Conservation (phyloP, 306 rosid species). For the Cicer chorassanicum region DNA sequence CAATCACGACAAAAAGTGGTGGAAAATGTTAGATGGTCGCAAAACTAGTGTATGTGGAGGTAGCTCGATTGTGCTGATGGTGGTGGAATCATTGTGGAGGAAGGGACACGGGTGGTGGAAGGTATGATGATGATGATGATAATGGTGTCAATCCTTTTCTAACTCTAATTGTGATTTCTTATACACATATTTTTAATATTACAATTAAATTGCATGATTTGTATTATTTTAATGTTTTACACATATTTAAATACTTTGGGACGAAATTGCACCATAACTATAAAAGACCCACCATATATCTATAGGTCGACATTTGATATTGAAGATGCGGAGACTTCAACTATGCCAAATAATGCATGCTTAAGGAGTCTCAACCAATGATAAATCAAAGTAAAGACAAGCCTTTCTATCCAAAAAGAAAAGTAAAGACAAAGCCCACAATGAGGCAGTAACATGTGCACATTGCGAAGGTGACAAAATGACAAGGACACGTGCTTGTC, state of each 20-base stretch:
- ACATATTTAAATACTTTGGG: background rate
- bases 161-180: too few species aligned
- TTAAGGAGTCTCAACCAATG: conserved; percentile 54
- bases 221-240: background rate
- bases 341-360: conserved; percentile 46
- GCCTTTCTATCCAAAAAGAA: background rate
- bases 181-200: too few species aligned
- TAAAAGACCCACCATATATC: background rate
- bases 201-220: background rate
- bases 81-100: too few species aligned
- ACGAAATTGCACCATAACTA: background rate
- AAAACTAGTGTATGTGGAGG: too few species aligned
- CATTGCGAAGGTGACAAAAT: conserved; percentile 47
- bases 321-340: conserved; percentile 50
- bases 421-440: conserved; percentile 53
- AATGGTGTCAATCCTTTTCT: too few species aligned
- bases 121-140: too few species aligned
- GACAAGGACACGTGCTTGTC: conserved; percentile 57
- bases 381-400: conserved; percentile 42
- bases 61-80: too few species aligned
- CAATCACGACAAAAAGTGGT: too few species aligned
- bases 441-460: conserved; percentile 69
- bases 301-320: background rate
- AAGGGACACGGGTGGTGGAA: too few species aligned
- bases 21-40: too few species aligned